These are phyloP conservation scores for Wickerhamiella australiensis DNA, from an alignment of 805 yeast genomes.

Conservation along the genomic window DNA sequence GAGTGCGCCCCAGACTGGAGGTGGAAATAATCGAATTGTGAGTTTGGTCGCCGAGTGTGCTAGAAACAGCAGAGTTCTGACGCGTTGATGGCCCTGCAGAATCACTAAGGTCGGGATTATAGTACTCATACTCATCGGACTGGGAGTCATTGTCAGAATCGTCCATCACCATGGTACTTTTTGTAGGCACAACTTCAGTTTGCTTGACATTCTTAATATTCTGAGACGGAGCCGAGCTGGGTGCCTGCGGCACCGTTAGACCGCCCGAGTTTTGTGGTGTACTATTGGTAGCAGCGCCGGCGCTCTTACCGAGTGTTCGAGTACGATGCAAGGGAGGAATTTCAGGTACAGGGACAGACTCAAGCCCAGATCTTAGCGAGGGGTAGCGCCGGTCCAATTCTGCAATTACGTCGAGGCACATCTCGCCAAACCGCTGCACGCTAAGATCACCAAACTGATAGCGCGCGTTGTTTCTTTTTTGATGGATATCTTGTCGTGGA, in stretches of 20 bases:
- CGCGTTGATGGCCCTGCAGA: not conserved
- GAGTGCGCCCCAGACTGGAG: not conserved
- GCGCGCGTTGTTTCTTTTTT: constrained; percentile 90
- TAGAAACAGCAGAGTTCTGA: not conserved
- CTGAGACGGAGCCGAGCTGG: constrained; percentile 9
- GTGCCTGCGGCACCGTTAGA: not conserved
- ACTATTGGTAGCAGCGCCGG: not conserved
- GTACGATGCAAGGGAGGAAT: constrained; percentile 10
- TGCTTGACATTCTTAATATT: constrained; percentile 35
- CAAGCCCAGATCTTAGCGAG: constrained; percentile 25
- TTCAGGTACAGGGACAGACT: constrained; percentile 1
- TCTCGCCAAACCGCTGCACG: constrained; percentile 68
- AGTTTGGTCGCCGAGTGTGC: not conserved
- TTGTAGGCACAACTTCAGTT: constrained; percentile 55
- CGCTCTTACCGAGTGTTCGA: constrained; percentile 5
- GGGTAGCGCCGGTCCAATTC: constrained; percentile 73
- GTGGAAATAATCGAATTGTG: not conserved
- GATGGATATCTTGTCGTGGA: constrained; percentile 68
- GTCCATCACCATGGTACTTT: constrained; percentile 78
- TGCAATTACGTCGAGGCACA: constrained; percentile 75
- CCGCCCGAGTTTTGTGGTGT: not conserved
- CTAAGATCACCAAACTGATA: constrained; percentile 80
- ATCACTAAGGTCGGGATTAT: constrained; percentile 7
- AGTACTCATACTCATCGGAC: constrained; percentile 4
- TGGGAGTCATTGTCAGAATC: constrained; percentile 58